These are phyloP conservation scores for Cytospora schulzeri DNA, from an alignment of 2,329 filamentous ascomycete genomes.

Conservation along the genomic window DNA sequence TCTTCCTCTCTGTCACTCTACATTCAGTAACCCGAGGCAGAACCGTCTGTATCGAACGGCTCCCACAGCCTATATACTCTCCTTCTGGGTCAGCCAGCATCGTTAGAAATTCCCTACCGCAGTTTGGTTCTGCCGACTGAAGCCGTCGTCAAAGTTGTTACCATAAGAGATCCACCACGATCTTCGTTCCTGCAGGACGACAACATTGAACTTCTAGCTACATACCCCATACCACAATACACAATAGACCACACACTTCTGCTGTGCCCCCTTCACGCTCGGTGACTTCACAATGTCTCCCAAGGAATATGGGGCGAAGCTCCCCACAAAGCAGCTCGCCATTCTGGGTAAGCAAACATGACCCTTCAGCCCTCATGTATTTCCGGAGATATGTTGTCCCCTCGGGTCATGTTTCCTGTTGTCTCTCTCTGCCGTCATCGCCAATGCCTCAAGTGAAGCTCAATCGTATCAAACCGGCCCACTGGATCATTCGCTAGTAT, in stretches of 20 bases:
- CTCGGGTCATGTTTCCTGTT: background rate
- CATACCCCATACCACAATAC: constrained; percentile 11
- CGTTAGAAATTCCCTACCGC: background rate
- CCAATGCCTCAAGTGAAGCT: constrained; percentile 24
- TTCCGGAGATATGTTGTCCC: constrained; percentile 19
- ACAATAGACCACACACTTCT: constrained; percentile 24
- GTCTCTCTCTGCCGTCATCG: constrained; percentile 10
- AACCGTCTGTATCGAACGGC: background rate
- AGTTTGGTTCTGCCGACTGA: constrained; percentile 10
- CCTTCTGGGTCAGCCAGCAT: background rate
- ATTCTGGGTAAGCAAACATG: constrained; percentile 66
- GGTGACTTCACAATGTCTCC: constrained; percentile 27
- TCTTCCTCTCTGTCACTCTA: background rate
- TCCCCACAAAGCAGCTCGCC: constrained; percentile 75
- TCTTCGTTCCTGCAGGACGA: constrained; percentile 16
- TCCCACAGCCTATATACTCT: background rate
- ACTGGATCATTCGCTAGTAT: constrained; percentile 4
- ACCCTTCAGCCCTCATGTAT: constrained; percentile 4
- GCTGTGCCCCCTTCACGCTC: constrained; percentile 10
- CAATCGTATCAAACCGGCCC: constrained; percentile 3
- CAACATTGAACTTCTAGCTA: constrained; percentile 20
- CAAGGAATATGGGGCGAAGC: constrained; percentile 52
- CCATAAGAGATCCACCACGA: constrained; percentile 8
- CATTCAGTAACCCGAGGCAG: background rate
- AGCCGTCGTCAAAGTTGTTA: constrained; percentile 3